These are phyloP conservation scores for Primulina eburnea DNA, from an alignment of 257 asterid genomes.

Conservation along the genomic window DNA sequence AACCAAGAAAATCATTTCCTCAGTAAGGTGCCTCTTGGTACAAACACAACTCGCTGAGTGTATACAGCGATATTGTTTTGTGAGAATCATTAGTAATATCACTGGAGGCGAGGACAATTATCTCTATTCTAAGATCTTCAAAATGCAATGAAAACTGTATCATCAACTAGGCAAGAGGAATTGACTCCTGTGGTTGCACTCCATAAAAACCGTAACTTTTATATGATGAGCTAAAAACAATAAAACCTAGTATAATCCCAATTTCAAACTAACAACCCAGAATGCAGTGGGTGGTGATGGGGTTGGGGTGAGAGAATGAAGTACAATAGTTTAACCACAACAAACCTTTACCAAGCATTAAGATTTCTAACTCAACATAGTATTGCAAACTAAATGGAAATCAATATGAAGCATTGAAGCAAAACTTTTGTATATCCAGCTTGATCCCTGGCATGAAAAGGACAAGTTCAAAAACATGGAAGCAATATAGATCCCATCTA, in stretches of 20 bases:
- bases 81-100: constrained; percentile 50
- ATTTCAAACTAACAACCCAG: not conserved
- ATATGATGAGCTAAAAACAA: not conserved
- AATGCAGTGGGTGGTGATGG: not conserved
- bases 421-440: not conserved
- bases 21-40: constrained; percentile 41
- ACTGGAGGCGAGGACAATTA: constrained; percentile 19
- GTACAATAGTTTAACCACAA: not conserved
- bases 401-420: not conserved
- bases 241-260: not conserved
- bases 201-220: not conserved
- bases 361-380: not conserved
- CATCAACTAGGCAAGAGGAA: no score
- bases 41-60: no score
- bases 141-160: constrained; percentile 1
- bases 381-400: not conserved
- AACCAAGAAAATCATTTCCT: constrained; percentile 72
- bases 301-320: no score
- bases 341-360: not conserved
- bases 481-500: no score
- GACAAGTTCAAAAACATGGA: not conserved
- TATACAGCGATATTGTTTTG: constrained; percentile 76
- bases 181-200: no score
- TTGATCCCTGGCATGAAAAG: not conserved
- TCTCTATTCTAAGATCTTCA: constrained; percentile 6